A percentile compares a stretch with the other conserved stretches of the same genome.
Evolutionary conservation across 768 basidiomycete species (phyloP).

Genomic region (Austroboletus festivus): DNA sequence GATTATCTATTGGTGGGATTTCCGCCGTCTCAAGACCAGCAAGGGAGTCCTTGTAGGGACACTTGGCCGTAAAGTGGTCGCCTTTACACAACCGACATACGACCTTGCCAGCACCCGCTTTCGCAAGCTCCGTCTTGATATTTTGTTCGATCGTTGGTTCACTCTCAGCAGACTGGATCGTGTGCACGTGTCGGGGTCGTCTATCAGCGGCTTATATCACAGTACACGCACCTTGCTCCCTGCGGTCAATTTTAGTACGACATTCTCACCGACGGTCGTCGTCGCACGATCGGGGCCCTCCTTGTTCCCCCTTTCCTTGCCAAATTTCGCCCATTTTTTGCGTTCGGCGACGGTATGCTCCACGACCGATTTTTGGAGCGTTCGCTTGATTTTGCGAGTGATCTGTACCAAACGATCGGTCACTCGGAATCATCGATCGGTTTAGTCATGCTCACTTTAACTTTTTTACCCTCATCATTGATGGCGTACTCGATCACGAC

Average conservation of each 20-base stretch:
- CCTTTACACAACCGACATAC: constrained; percentile 93
- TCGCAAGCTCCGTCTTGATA: constrained; percentile 62
- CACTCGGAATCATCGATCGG: background rate
- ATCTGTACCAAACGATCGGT: constrained; percentile 47
- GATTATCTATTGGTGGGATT: constrained; percentile 34
- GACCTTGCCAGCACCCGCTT: constrained; percentile 84
- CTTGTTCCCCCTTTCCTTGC: constrained; percentile 81
- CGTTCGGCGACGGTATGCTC: constrained; percentile 92
- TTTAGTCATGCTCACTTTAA: constrained; percentile 60
- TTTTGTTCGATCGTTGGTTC: constrained; percentile 65
- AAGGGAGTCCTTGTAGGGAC: constrained; percentile 95
- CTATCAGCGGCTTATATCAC: no score
- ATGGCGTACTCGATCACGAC: constrained; percentile 78
- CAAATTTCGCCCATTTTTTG: constrained; percentile 92
- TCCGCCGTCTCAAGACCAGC: constrained; percentile 65
- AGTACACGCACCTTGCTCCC: constrained; percentile 57
- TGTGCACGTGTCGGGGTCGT: no score
- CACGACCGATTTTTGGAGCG: constrained; percentile 88
- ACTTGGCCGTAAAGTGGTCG: constrained; percentile 96
- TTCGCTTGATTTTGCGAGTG: constrained; percentile 81
- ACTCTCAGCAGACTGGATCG: constrained; percentile 52
- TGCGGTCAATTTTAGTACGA: constrained; percentile 57
- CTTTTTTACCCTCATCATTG: constrained; percentile 92
- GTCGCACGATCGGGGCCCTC: constrained; percentile 91
- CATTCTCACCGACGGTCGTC: constrained; percentile 82